Percentiles rank a stretch among this genome's conserved stretches.
These are phyloP conservation scores for Capsicum rhomboideum DNA, from an alignment of 257 asterid genomes.

Conservation along the genomic window DNA sequence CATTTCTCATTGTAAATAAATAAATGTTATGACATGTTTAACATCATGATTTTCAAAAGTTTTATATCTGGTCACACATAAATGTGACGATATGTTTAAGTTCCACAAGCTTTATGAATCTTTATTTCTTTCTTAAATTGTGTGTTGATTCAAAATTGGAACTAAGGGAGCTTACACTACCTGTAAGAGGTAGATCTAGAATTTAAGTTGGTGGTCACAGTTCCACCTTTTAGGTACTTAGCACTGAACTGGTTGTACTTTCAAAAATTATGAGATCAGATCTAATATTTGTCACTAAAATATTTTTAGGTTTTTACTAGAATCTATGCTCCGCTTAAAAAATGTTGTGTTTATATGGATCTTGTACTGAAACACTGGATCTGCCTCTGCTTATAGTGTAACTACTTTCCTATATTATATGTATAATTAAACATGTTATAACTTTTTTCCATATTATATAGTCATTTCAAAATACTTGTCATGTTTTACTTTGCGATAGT, in stretches of 20 bases:
- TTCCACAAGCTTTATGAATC: neutral
- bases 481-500: neutral
- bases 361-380: neutral
- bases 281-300: neutral
- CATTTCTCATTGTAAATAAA: neutral
- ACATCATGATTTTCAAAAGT: neutral
- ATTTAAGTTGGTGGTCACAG: neutral
- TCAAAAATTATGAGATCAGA: neutral
- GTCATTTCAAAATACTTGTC: neutral
- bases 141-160: neutral
- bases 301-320: too few species aligned
- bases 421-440: neutral
- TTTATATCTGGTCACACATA: neutral
- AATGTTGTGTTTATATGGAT: neutral
- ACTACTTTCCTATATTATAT: too few species aligned
- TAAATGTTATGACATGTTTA: neutral
- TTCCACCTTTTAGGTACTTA: neutral
- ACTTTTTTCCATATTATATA: neutral
- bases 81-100: neutral
- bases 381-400: neutral
- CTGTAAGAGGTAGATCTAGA: rapidly evolving
- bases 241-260: neutral
- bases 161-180: neutral
- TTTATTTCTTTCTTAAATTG: neutral
- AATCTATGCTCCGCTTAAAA: neutral